Conservation (phyloP, 345 rosid species). For the Syzygium oleosum region DNA sequence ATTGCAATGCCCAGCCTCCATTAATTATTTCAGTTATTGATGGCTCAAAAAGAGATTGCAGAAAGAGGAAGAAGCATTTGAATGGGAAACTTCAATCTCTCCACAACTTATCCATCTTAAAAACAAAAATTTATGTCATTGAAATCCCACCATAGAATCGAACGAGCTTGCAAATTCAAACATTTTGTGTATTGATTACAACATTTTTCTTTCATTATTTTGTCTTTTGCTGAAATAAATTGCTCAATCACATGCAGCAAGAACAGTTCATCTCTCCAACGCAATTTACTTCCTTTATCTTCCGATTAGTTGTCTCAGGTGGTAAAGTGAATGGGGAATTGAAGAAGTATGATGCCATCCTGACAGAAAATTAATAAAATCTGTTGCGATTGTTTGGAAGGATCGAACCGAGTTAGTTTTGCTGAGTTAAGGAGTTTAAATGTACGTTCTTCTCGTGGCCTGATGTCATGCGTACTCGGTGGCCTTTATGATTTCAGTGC, state of each 20-base stretch:
- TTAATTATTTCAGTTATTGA: neutral
- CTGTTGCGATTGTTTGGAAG: neutral
- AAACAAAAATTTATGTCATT: neutral
- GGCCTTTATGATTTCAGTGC: neutral
- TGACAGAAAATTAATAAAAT: neutral
- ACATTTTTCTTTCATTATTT: neutral
- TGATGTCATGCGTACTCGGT: neutral
- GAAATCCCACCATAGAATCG: neutral
- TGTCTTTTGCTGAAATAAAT: neutral
- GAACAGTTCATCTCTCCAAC: neutral
- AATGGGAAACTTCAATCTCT: neutral
- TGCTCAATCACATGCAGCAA: neutral
- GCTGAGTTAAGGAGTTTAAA: neutral
- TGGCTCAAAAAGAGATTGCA: neutral
- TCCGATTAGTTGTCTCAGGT: neutral
- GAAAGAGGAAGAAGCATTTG: neutral
- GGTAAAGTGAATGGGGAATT: neutral
- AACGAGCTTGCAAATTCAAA: neutral
- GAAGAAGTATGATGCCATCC: neutral
- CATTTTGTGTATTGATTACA: neutral
- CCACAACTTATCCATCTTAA: neutral
- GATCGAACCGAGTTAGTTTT: neutral
- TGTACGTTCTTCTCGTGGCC: neutral
- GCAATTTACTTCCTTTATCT: neutral
- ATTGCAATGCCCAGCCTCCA: neutral